Evolutionary conservation across 352 stramenopile species (phyloP).

Genomic region (Bremia lactucae): DNA sequence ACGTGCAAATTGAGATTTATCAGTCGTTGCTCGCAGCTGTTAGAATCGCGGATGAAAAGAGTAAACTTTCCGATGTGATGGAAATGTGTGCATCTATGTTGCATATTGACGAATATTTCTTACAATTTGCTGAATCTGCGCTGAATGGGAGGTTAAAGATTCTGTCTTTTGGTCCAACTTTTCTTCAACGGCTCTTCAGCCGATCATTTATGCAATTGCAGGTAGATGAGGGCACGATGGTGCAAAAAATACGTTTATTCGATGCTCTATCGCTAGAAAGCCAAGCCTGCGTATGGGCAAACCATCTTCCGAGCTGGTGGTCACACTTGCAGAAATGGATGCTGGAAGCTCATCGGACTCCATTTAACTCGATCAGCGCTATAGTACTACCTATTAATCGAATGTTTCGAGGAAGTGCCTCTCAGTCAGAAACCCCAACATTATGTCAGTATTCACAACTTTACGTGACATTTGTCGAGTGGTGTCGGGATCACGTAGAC

Average conservation of each 20-base stretch:
- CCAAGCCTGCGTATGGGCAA: slow-evolving; percentile 27
- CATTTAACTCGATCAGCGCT: slow-evolving; percentile 20
- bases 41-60: slow-evolving; percentile 2
- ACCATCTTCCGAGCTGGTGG: slow-evolving; percentile 30
- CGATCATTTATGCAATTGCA: background rate
- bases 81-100: slow-evolving; percentile 20
- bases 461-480: slow-evolving; percentile 29
- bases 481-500: slow-evolving; percentile 19
- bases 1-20: slow-evolving; percentile 20
- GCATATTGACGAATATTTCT: slow-evolving; percentile 17
- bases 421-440: background rate
- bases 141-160: slow-evolving; percentile 12
- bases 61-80: slow-evolving; percentile 12
- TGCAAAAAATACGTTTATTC: slow-evolving; percentile 10
- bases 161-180: slow-evolving; percentile 11
- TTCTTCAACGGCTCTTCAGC: slow-evolving; percentile 20
- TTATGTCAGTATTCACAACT: slow-evolving; percentile 26
- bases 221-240: background rate
- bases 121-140: slow-evolving; percentile 18
- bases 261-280: slow-evolving; percentile 15
- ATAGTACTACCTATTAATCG: slow-evolving; percentile 6
- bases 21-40: slow-evolving; percentile 19
- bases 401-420: background rate
- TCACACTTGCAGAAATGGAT: slow-evolving; percentile 32
- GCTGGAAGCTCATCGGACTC: slow-evolving; percentile 19